Evolutionary conservation across 2,329 filamentous ascomycete genomes (phyloP).

Genomic region (Nothomitra cinnamomea): DNA sequence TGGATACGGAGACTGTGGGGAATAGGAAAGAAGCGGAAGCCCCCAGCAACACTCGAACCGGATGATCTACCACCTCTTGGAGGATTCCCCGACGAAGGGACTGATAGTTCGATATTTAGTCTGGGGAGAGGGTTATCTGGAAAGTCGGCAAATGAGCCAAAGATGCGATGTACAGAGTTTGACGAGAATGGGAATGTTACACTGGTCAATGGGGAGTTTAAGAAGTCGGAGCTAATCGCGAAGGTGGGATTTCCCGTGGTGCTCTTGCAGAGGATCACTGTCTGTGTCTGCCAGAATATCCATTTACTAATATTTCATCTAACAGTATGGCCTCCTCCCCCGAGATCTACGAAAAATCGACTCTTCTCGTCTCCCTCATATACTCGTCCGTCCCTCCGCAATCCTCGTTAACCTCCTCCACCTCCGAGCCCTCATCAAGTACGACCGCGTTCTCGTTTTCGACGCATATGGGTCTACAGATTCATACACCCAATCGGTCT

Average conservation of each 20-base stretch:
- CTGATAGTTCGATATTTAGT: slow-evolving; percentile 46
- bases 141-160: slow-evolving; percentile 69
- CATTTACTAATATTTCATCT: slow-evolving; percentile 13
- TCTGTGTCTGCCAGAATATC: background rate
- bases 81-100: slow-evolving; percentile 39
- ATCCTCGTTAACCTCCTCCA: slow-evolving; percentile 96
- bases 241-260: slow-evolving; percentile 39
- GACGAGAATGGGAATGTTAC: slow-evolving; percentile 86
- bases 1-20: slow-evolving; percentile 1
- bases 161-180: slow-evolving; percentile 85
- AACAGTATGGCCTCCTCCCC: slow-evolving; percentile 73
- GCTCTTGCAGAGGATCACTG: background rate
- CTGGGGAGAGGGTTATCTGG: slow-evolving; percentile 51
- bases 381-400: slow-evolving; percentile 79
- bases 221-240: slow-evolving; percentile 91
- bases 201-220: slow-evolving; percentile 86
- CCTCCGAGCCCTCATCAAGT: slow-evolving; percentile 85
- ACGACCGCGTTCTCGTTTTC: slow-evolving; percentile 85
- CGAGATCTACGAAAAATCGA: slow-evolving; percentile 96
- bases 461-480: slow-evolving; percentile 91
- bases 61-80: slow-evolving; percentile 38
- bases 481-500: slow-evolving; percentile 86
- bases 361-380: slow-evolving; percentile 86
- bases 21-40: slow-evolving; percentile 5
- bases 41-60: slow-evolving; percentile 29